phyloP scores from a whole-genome alignment of 1,284 basidiomycete genomes.

The Pseudomicrostroma phylloplanum region DNA sequence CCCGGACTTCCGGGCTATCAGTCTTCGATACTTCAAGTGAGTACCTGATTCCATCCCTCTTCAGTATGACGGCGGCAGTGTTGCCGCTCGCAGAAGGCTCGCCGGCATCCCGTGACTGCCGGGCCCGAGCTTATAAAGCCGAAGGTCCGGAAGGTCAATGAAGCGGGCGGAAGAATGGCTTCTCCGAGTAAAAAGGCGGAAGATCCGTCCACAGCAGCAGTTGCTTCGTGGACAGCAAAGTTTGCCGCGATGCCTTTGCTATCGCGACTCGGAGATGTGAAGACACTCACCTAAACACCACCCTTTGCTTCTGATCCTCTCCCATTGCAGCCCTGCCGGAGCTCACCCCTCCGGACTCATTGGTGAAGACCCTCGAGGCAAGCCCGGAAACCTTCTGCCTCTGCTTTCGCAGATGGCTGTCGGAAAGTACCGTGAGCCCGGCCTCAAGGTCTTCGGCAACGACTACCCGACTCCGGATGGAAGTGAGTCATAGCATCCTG shows the following conservation, averaged over 20 bases:
- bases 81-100: neutral
- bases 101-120: no score
- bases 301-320: neutral
- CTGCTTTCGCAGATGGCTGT: conserved; percentile 91
- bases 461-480: conserved; percentile 96
- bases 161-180: no score
- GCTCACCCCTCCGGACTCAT: conserved; percentile 92
- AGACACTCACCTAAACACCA: neutral
- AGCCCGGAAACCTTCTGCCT: conserved; percentile 90
- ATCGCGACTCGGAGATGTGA: no score
- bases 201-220: no score
- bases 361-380: conserved; percentile 90
- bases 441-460: conserved; percentile 89
- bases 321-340: conserved; percentile 69
- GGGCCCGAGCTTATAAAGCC: no score
- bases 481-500: conserved; percentile 48
- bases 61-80: neutral
- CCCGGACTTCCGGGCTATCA: conserved; percentile 70
- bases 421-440: conserved; percentile 73
- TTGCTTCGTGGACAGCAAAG: no score
- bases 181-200: no score
- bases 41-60: conserved; percentile 28
- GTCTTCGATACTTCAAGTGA: conserved; percentile 94
- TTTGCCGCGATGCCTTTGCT: no score
- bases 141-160: no score